A percentile compares a stretch with the other conserved stretches of the same genome.
Evolutionary conservation across 805 yeast genomes (phyloP).

Genomic region (Myxozyma kluyveri): DNA sequence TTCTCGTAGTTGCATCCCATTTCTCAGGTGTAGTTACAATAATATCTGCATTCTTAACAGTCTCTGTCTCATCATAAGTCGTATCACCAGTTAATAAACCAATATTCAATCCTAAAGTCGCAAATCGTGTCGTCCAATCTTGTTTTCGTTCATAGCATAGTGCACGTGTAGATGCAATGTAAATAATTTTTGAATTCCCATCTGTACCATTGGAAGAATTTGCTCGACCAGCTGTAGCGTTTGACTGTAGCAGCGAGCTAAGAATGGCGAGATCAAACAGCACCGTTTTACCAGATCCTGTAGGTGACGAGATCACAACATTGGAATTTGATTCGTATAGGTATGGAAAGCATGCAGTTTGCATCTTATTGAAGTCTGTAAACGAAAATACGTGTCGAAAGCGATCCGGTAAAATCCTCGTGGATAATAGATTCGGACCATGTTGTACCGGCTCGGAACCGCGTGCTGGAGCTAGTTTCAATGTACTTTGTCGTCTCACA

Average conservation of each 20-base stretch:
- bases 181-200: conserved; percentile 37
- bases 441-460: not conserved
- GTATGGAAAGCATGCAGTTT: conserved; percentile 44
- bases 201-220: conserved; percentile 27
- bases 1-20: conserved; percentile 57
- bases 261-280: conserved; percentile 54
- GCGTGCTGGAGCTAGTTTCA: too few species aligned
- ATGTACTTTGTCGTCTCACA: too few species aligned
- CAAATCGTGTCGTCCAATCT: conserved; percentile 48
- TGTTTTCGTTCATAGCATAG: conserved; percentile 50
- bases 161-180: conserved; percentile 62
- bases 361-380: conserved; percentile 49
- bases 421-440: not conserved
- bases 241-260: too few species aligned
- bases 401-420: conserved; percentile 41
- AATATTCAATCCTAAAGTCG: conserved; percentile 43
- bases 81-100: conserved; percentile 59
- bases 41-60: conserved; percentile 49
- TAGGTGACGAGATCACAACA: conserved; percentile 53
- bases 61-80: conserved; percentile 45
- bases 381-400: conserved; percentile 41
- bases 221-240: too few species aligned
- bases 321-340: conserved; percentile 43
- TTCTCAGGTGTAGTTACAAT: conserved; percentile 63
- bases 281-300: conserved; percentile 61